Percentiles rank a stretch among this genome's conserved stretches.
Conservation (phyloP, 768 basidiomycete species). For the Boletus patriciae region DNA sequence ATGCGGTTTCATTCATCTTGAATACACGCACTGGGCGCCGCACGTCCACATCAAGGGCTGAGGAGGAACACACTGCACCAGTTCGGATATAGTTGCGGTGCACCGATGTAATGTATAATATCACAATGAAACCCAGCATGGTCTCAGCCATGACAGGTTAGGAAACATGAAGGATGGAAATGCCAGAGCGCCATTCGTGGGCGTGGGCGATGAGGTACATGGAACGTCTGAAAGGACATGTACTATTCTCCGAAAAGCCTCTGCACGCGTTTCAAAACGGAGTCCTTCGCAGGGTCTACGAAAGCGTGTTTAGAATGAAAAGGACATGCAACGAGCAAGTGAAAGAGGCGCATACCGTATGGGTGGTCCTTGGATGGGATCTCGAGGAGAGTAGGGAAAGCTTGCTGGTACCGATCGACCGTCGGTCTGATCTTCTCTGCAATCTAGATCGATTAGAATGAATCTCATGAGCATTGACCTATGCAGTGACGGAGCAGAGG, state of each 20-base stretch:
- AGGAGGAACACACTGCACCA: constrained; percentile 10
- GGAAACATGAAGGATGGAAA: constrained; percentile 9
- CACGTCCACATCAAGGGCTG: constrained; percentile 9
- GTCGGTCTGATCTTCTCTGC: constrained; percentile 96
- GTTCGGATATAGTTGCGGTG: constrained; percentile 17
- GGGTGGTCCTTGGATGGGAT: constrained; percentile 99
- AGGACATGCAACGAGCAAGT: constrained; percentile 1
- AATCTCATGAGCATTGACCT: constrained; percentile 8
- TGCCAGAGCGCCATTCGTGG: constrained; percentile 6
- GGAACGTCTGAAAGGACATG: constrained; percentile 14
- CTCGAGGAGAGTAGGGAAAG: constrained; percentile 95
- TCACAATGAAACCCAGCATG: constrained; percentile 25
- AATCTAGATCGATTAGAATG: constrained; percentile 51
- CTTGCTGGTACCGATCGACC: constrained; percentile 92
- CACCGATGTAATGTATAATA: constrained; percentile 27
- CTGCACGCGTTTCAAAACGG: constrained; percentile 93
- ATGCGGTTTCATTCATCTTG: constrained; percentile 59
- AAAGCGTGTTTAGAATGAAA: constrained; percentile 21
- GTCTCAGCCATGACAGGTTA: constrained; percentile 15
- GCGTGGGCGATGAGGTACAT: constrained; percentile 14
- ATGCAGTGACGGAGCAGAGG: constrained; percentile 1
- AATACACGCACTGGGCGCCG: constrained; percentile 12
- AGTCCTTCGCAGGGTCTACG: constrained; percentile 92
- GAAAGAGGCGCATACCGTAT: constrained; percentile 64
- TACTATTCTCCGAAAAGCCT: constrained; percentile 89